These are phyloP conservation scores for Calocybe gangraenosa DNA, from an alignment of 768 basidiomycete species.

Conservation along the genomic window DNA sequence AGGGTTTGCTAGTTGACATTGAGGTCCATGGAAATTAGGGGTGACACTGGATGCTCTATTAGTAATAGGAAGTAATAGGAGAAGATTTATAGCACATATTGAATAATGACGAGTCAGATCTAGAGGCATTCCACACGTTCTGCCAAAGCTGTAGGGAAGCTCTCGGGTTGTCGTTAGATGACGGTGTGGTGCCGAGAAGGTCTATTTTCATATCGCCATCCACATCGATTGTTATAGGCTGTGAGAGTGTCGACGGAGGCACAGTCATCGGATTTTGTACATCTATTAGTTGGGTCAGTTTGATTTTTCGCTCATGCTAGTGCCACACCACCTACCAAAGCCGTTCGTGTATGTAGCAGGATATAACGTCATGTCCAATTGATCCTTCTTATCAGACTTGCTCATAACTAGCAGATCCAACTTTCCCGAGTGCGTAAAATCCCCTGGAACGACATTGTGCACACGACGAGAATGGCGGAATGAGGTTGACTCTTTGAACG, in stretches of 20 bases:
- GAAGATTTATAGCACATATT: slow-evolving; percentile 48
- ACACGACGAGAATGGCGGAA: slow-evolving; percentile 56
- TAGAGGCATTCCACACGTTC: slow-evolving; percentile 71
- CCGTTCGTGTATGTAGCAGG: slow-evolving; percentile 56
- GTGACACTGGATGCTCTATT: slow-evolving; percentile 36
- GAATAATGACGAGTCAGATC: slow-evolving; percentile 52
- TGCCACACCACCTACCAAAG: slow-evolving; percentile 54
- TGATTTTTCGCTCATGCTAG: not conserved
- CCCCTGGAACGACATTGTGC: slow-evolving; percentile 85
- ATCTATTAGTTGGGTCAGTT: slow-evolving; percentile 25
- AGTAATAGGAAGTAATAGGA: not conserved
- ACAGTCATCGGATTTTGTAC: slow-evolving; percentile 41
- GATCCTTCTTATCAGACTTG: slow-evolving; percentile 40
- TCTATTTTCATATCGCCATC: slow-evolving; percentile 90
- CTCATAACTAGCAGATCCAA: slow-evolving; percentile 91
- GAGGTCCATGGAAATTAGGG: slow-evolving; percentile 55
- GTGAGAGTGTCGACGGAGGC: slow-evolving; percentile 63
- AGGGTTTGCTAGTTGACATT: slow-evolving; percentile 79
- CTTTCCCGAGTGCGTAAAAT: slow-evolving; percentile 89
- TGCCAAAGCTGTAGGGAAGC: slow-evolving; percentile 67
- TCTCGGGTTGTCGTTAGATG: slow-evolving; percentile 27
- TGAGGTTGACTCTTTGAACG: slow-evolving; percentile 44
- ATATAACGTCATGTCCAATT: slow-evolving; percentile 69
- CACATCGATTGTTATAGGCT: slow-evolving; percentile 84
- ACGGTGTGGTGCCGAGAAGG: slow-evolving; percentile 63